Evolutionary conservation across 192 early-diverging fungal species (phyloP), one percentile per base, ranked within the genome.

Genomic region (Rhizophlyctis rosea): DNA sequence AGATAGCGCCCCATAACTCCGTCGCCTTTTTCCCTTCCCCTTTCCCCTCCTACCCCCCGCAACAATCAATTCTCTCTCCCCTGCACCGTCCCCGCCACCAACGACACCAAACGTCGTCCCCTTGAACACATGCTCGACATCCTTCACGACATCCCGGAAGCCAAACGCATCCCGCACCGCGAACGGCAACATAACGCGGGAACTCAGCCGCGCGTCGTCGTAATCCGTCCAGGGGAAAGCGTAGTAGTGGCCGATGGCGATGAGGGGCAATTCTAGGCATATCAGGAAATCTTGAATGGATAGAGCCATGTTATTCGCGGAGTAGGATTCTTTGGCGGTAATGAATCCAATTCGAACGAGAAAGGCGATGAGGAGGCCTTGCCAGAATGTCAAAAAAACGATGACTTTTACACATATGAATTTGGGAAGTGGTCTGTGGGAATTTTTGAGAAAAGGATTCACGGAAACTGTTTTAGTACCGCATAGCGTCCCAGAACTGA

Each of bases 361-460:
- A 21, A 98, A 78, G 18, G 95, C 86, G 39, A 98, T 81, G 5
- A 84, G 77, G 36, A 98, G 56, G 63, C 34, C 91, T 74, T 95
- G 93, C 91, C 93, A 98, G 71, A 91, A 98, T 1, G 92, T 91
- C 65, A 98, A 90, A 67, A 96, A 96, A 50, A 98, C 87, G 24
- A 95, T 88, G 3, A 89, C 87, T 74, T 98, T 98, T 64, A 98
- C 84, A 62, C 89, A 92, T 33, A 96, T 74, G 51, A 98, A 98
- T 73, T 98, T 98, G 32, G 95, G 92, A 50, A 98, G 63, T 16
- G 95, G 95, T 47, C 90, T 90, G 34, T 4, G 47, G 33, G 27
- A 3, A 27, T 13, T 13, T 18, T 7, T 44, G 39, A 44, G 39
- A 13, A 18, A 18, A 44, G 7, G 7, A 3, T 18, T 55, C 25